phyloP scores from a whole-genome alignment of 306 rosid species.

The Begonia masoniana region DNA sequence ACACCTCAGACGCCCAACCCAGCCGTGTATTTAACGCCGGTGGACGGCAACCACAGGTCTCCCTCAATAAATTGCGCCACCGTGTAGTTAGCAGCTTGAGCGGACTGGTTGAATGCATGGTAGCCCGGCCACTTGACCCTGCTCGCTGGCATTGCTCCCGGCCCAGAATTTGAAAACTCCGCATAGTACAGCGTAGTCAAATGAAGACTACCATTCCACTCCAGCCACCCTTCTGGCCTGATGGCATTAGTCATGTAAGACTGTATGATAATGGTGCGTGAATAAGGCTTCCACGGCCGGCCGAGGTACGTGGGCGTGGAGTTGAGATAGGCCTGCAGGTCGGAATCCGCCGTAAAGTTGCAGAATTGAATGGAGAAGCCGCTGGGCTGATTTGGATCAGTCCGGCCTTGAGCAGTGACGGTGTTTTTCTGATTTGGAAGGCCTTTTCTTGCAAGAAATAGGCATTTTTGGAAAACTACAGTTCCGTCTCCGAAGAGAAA shows the following conservation, averaged over 20 bases:
- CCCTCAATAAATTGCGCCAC: conserved; percentile 67
- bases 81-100: conserved; percentile 27
- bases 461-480: conserved; percentile 57
- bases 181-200: conserved; percentile 52
- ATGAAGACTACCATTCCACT: conserved; percentile 43
- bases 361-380: conserved; percentile 86
- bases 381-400: conserved; percentile 50
- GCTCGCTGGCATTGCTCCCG: conserved; percentile 27
- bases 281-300: conserved; percentile 72
- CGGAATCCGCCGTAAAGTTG: conserved; percentile 51
- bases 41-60: conserved; percentile 62
- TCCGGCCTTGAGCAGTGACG: conserved; percentile 82
- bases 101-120: conserved; percentile 28
- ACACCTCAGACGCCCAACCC: conserved; percentile 16
- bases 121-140: conserved; percentile 73
- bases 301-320: conserved; percentile 48
- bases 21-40: conserved; percentile 52
- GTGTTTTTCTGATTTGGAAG: conserved; percentile 66
- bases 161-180: conserved; percentile 60
- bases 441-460: conserved; percentile 38
- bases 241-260: conserved; percentile 28
- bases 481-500: conserved; percentile 78
- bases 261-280: conserved; percentile 61
- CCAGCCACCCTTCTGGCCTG: conserved; percentile 74
- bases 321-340: conserved; percentile 19